Conservation (phyloP, 371 early-diverging fungal genomes). For the Nematocida sp. region DNA sequence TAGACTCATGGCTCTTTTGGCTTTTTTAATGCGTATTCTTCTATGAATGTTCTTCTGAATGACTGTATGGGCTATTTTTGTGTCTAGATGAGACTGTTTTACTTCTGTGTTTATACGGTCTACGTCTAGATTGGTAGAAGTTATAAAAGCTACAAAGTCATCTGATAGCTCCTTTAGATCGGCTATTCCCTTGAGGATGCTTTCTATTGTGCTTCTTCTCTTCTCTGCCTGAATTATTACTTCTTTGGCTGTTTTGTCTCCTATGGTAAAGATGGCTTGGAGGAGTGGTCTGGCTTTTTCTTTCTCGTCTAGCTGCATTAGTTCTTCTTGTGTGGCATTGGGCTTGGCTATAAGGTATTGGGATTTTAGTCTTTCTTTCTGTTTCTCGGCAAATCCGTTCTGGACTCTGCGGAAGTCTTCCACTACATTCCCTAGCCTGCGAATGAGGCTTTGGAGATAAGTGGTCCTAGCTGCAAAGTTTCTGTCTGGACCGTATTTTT, state of each 20-base stretch:
- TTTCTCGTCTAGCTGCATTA: slow-evolving; percentile 38
- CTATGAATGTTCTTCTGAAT: slow-evolving; percentile 1
- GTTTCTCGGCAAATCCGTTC: slow-evolving; percentile 35
- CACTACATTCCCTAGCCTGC: slow-evolving; percentile 22
- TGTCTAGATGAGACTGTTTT: not conserved
- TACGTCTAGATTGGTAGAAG: not conserved
- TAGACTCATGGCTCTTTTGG: slow-evolving; percentile 22
- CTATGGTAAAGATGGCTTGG: slow-evolving; percentile 36
- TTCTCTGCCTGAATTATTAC: slow-evolving; percentile 34
- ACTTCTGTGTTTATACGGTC: slow-evolving; percentile 36
- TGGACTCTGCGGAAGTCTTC: slow-evolving; percentile 47
- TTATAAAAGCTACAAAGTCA: slow-evolving; percentile 18
- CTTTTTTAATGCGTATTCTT: slow-evolving; percentile 29
- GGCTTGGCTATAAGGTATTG: slow-evolving; percentile 64
- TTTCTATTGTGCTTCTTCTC: slow-evolving; percentile 28
- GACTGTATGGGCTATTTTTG: not conserved
- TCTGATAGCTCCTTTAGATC: slow-evolving; percentile 42
- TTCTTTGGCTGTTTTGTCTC: slow-evolving; percentile 25
- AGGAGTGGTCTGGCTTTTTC: slow-evolving; percentile 6
- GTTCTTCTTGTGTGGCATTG: slow-evolving; percentile 59
- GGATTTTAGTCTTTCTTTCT: slow-evolving; percentile 56
- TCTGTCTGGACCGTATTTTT: slow-evolving; percentile 25
- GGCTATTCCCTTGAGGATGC: slow-evolving; percentile 16
- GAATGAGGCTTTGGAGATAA: slow-evolving; percentile 26
- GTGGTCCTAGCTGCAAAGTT: slow-evolving; percentile 18